phyloP scores from a whole-genome alignment of 148 eudicot genomes.

The Pharnaceum exiguum region DNA sequence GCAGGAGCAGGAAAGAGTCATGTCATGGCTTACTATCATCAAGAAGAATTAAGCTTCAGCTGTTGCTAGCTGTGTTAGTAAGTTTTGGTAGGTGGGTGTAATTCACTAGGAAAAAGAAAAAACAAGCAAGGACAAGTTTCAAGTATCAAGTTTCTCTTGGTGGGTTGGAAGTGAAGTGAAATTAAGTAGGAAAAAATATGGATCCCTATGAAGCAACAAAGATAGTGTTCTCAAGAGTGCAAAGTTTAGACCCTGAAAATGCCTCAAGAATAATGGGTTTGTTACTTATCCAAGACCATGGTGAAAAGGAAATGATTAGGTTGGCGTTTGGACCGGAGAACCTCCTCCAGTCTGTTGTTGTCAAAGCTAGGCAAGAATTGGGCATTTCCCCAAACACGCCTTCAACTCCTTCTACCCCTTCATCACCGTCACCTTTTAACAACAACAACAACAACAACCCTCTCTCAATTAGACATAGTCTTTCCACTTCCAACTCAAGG shows the following conservation, averaged over 20 bases:
- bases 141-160: not conserved
- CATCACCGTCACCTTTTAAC: conserved; percentile 41
- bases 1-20: conserved; percentile 14
- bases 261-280: conserved; percentile 91
- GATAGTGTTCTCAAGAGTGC: conserved; percentile 67
- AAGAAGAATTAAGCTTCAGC: not conserved
- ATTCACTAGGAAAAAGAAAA: too few species aligned
- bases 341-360: conserved; percentile 51
- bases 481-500: conserved; percentile 10
- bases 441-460: too few species aligned
- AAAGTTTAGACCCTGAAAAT: conserved; percentile 69
- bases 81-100: conserved; percentile 13
- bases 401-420: conserved; percentile 36
- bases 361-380: conserved; percentile 62
- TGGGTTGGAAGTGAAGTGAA: not conserved
- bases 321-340: conserved; percentile 88
- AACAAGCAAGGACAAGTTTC: too few species aligned
- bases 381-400: conserved; percentile 46
- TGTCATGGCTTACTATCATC: not conserved
- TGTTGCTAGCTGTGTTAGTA: too few species aligned
- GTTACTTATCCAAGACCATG: conserved; percentile 78
- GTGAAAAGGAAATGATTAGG: conserved; percentile 92
- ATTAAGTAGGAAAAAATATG: conserved; percentile 32
- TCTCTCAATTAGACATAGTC: too few species aligned
- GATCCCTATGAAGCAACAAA: conserved; percentile 90